A percentile compares a stretch with the other conserved stretches of the same genome.
phyloP scores from a whole-genome alignment of 441 rosid species.

The Pelargonium citronellum region DNA sequence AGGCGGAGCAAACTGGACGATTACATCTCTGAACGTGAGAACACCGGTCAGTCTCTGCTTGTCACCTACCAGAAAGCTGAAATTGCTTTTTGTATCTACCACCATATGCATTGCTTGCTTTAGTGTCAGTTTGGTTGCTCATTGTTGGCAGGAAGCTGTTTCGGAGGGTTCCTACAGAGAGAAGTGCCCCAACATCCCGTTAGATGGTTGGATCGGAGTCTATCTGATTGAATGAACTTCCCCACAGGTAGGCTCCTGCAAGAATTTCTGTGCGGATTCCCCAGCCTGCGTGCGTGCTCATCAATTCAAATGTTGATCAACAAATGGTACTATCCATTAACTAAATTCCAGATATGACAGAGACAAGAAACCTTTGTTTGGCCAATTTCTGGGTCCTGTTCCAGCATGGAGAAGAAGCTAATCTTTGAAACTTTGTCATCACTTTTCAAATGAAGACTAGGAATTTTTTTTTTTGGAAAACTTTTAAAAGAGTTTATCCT shows the following conservation, averaged over 20 bases:
- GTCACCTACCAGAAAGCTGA: slow-evolving; percentile 29
- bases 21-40: slow-evolving; percentile 32
- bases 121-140: slow-evolving; percentile 28
- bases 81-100: slow-evolving; percentile 25
- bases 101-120: slow-evolving; percentile 38
- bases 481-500: no score
- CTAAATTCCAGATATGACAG: no score
- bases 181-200: slow-evolving; percentile 25
- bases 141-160: slow-evolving; percentile 26
- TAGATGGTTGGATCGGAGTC: slow-evolving; percentile 24
- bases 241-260: slow-evolving; percentile 28
- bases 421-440: slow-evolving; percentile 1
- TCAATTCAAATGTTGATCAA: no score
- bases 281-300: slow-evolving; percentile 37
- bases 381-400: slow-evolving; percentile 30
- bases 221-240: slow-evolving; percentile 29
- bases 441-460: no score
- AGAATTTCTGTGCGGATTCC: slow-evolving; percentile 39
- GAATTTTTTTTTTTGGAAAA: no score
- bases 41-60: slow-evolving; percentile 16
- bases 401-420: slow-evolving; percentile 33
- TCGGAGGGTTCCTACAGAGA: slow-evolving; percentile 31
- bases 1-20: slow-evolving; percentile 40
- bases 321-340: no score
- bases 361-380: slow-evolving; percentile 30